Evolutionary conservation across 176 grass and related monocot genomes (phyloP).

Genomic region (Aegilops speltoides): DNA sequence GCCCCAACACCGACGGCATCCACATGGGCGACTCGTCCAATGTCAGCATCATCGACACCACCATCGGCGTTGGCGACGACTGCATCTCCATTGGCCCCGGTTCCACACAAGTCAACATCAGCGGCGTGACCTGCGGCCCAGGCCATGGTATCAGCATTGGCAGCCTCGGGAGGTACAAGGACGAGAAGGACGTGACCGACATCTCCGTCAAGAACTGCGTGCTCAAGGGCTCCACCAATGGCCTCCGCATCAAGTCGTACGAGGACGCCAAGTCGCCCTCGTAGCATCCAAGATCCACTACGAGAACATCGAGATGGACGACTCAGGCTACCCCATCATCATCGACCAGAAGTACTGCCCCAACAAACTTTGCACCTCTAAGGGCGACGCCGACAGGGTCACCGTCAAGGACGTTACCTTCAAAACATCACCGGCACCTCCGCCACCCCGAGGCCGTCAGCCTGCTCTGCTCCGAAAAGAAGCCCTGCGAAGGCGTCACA

Average conservation of each 20-base stretch:
- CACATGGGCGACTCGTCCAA: slow-evolving; percentile 44
- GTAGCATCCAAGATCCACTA: slow-evolving; percentile 41
- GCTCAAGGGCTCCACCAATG: slow-evolving; percentile 47
- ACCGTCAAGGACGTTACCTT: slow-evolving; percentile 52
- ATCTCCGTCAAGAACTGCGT: slow-evolving; percentile 57
- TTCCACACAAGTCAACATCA: slow-evolving; percentile 28
- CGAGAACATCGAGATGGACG: slow-evolving; percentile 55
- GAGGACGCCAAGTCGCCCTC: slow-evolving; percentile 24
- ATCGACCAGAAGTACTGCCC: slow-evolving; percentile 86
- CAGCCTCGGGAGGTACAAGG: slow-evolving; percentile 55
- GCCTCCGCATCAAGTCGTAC: slow-evolving; percentile 67
- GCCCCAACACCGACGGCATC: slow-evolving; percentile 23
- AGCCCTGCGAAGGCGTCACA: slow-evolving; percentile 41
- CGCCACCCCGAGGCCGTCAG: slow-evolving; percentile 32
- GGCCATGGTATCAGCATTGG: slow-evolving; percentile 77
- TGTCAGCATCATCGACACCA: slow-evolving; percentile 43
- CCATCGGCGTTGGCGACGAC: slow-evolving; percentile 59
- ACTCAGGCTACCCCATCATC: slow-evolving; percentile 42
- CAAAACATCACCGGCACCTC: slow-evolving; percentile 64
- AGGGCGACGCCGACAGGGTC: slow-evolving; percentile 38
- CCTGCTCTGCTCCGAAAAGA: slow-evolving; percentile 44
- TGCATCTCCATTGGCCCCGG: slow-evolving; percentile 68
- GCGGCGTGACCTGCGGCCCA: slow-evolving; percentile 57
- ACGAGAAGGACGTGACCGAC: slow-evolving; percentile 66
- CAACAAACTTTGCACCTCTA: slow-evolving; percentile 40